Percentiles rank a stretch among this genome's conserved stretches.
These are phyloP conservation scores for Botrytis galanthina DNA, from an alignment of 2,329 filamentous ascomycete genomes.

Conservation along the genomic window DNA sequence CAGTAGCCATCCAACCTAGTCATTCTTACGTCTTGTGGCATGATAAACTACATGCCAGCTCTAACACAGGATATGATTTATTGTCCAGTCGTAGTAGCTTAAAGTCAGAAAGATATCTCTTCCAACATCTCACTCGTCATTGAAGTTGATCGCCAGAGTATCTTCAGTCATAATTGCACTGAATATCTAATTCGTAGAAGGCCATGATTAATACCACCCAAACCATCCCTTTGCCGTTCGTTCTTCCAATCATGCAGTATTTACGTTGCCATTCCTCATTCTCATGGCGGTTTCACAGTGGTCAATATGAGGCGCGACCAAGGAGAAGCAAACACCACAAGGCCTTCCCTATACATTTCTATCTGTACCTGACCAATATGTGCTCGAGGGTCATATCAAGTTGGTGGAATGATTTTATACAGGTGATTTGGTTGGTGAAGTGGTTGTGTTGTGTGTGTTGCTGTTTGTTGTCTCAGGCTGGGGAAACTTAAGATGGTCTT, in stretches of 20 bases:
- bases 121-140: neutral
- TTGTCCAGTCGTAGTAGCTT: neutral
- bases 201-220: neutral
- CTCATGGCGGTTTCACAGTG: neutral
- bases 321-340: neutral
- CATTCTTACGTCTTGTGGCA: neutral
- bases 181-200: too few relatives aligned
- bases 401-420: neutral
- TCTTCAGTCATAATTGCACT: too few relatives aligned
- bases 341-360: too few relatives aligned
- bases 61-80: neutral
- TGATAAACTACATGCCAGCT: rapidly evolving
- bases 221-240: neutral
- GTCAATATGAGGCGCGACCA: neutral
- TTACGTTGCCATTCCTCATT: neutral
- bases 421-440: neutral
- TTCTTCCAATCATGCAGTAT: too few relatives aligned
- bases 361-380: too few relatives aligned
- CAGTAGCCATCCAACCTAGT: neutral
- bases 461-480: neutral
- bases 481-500: neutral
- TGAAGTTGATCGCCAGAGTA: too few relatives aligned
- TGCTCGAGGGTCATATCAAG: neutral
- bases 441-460: neutral
- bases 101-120: neutral